phyloP scores from a whole-genome alignment of 1,139 yeast species.

The Hyphopichia wangnamkhiaoensis region DNA sequence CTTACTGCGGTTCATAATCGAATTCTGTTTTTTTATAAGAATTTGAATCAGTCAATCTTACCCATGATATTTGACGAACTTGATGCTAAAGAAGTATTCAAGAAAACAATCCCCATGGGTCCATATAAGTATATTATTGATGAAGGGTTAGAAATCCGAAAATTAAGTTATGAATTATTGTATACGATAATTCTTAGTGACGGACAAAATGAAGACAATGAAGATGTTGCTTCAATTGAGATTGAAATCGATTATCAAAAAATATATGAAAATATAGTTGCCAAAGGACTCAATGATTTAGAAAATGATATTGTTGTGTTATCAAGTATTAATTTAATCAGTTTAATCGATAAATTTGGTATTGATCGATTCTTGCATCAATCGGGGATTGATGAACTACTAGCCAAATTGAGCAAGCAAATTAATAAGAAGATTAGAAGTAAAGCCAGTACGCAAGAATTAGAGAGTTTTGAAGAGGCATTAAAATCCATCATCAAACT shows the following conservation, averaged over 20 bases:
- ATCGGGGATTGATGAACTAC: slow-evolving; percentile 20
- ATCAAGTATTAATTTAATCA: slow-evolving; percentile 34
- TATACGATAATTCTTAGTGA: slow-evolving; percentile 53
- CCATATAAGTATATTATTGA: slow-evolving; percentile 85
- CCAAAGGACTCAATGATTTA: slow-evolving; percentile 36
- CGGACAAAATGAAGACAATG: slow-evolving; percentile 26
- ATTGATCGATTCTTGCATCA: slow-evolving; percentile 14
- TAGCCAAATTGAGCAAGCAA: slow-evolving; percentile 26
- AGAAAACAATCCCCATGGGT: slow-evolving; percentile 77
- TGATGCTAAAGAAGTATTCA: slow-evolving; percentile 54
- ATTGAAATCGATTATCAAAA: slow-evolving; percentile 18
- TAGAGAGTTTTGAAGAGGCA: slow-evolving; percentile 35
- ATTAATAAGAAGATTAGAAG: slow-evolving; percentile 38
- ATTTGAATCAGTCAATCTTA: slow-evolving; percentile 69
- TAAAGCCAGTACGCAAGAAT: slow-evolving; percentile 47
- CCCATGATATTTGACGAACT: slow-evolving; percentile 60
- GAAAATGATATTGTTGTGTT: slow-evolving; percentile 43
- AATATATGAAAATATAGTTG: slow-evolving; percentile 30
- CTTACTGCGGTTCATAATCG: slow-evolving; percentile 64
- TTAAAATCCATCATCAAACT: slow-evolving; percentile 29
- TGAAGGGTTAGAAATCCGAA: slow-evolving; percentile 74
- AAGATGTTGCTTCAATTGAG: slow-evolving; percentile 17
- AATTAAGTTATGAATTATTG: slow-evolving; percentile 70
- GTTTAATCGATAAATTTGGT: slow-evolving; percentile 26
- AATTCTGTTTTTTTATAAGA: slow-evolving; percentile 57